These are phyloP conservation scores for Aspergillus cavernicola DNA, from an alignment of 495 filamentous ascomycete species.

Conservation along the genomic window DNA sequence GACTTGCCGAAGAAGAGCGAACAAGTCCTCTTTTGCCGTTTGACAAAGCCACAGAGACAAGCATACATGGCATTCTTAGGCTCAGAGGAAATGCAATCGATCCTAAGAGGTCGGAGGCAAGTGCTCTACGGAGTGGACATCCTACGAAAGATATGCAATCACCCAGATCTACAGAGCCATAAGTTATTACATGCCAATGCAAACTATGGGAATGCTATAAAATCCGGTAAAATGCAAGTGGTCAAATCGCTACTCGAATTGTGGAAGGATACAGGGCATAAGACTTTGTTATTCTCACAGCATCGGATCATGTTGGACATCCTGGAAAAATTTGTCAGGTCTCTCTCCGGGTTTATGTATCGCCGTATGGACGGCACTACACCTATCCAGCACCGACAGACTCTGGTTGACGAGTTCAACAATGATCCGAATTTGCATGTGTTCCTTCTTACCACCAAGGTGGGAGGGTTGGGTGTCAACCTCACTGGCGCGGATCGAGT, in stretches of 20 bases:
- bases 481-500: conserved; percentile 92
- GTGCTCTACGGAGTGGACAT: conserved; percentile 85
- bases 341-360: conserved; percentile 67
- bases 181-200: conserved; percentile 52
- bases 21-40: conserved; percentile 90
- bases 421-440: conserved; percentile 71
- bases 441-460: conserved; percentile 91
- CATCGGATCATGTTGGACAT: conserved; percentile 92
- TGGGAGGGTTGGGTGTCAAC: conserved; percentile 90
- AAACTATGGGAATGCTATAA: conserved; percentile 65
- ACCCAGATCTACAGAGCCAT: conserved; percentile 81
- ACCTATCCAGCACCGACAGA: conserved; percentile 74
- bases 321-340: conserved; percentile 70
- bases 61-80: conserved; percentile 76
- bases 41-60: conserved; percentile 70
- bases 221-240: conserved; percentile 95
- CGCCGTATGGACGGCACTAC: conserved; percentile 92
- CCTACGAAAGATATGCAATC: conserved; percentile 94
- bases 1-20: conserved; percentile 94
- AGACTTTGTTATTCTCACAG: conserved; percentile 87
- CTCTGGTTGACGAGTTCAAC: conserved; percentile 89
- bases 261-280: conserved; percentile 85
- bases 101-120: conserved; percentile 69
- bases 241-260: conserved; percentile 76
- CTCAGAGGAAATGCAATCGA: conserved; percentile 76